Percentiles rank a stretch among this genome's conserved stretches.
phyloP scores from a whole-genome alignment of 805 yeast species.

The Nematodospora valgi region DNA sequence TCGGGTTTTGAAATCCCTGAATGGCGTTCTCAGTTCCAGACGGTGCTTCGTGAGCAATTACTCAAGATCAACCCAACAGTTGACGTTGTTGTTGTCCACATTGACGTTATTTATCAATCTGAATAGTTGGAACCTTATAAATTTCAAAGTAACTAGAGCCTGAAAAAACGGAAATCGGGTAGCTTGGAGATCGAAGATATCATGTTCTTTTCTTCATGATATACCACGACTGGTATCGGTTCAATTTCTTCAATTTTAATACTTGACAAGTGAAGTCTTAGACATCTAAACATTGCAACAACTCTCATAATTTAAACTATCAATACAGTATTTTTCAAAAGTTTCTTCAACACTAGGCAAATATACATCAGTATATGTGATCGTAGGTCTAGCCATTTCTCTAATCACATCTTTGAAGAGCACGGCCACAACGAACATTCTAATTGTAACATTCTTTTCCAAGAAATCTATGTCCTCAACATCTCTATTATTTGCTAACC shows the following conservation, averaged over 20 bases:
- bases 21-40: background rate
- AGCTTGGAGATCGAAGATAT: background rate
- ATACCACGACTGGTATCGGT: background rate
- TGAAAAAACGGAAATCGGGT: background rate
- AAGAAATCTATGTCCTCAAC: background rate
- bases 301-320: too few species aligned
- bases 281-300: too few species aligned
- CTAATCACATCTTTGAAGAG: slow-evolving; percentile 4
- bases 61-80: background rate
- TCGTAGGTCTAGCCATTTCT: slow-evolving; percentile 7
- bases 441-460: slow-evolving; percentile 2
- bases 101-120: background rate
- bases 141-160: background rate
- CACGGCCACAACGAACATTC: background rate
- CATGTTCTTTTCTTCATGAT: slow-evolving; percentile 1
- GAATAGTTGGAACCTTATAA: slow-evolving; percentile 1
- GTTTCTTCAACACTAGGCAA: background rate
- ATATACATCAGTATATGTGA: too few species aligned
- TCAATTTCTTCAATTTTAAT: slow-evolving; percentile 4
- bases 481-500: background rate
- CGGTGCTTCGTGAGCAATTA: too few species aligned
- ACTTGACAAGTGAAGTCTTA: too few species aligned
- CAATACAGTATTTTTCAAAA: too few species aligned
- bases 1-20: slow-evolving; percentile 1
- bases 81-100: background rate